These are phyloP conservation scores for Lactarius trivialis DNA, from an alignment of 768 basidiomycete genomes.

Conservation along the genomic window DNA sequence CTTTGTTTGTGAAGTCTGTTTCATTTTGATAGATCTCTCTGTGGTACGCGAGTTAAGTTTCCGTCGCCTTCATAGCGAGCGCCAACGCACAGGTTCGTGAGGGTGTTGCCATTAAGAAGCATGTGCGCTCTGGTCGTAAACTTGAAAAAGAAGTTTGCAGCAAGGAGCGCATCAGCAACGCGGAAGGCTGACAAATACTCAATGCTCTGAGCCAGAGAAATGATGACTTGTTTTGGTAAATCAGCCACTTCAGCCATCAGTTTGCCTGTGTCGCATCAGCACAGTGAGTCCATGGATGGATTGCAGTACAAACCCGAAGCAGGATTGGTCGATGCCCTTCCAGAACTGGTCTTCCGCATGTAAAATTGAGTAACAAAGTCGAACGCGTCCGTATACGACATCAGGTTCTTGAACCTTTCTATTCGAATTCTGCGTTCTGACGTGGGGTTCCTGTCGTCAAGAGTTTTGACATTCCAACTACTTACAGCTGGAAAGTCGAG, in stretches of 20 bases:
- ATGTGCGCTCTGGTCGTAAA: conserved; percentile 78
- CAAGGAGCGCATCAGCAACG: conserved; percentile 71
- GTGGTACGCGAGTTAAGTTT: conserved; percentile 1
- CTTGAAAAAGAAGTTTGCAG: conserved; percentile 68
- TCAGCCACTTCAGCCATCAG: conserved; percentile 55
- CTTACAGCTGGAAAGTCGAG: neutral
- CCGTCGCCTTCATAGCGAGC: neutral
- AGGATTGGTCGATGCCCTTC: conserved; percentile 38
- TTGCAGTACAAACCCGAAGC: conserved; percentile 36
- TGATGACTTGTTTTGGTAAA: conserved; percentile 62
- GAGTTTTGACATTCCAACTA: neutral
- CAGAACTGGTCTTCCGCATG: conserved; percentile 40
- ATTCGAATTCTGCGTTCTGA: conserved; percentile 44
- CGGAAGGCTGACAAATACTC: conserved; percentile 66
- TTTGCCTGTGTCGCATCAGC: conserved; percentile 38
- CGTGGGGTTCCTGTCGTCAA: conserved; percentile 22
- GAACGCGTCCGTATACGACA: conserved; percentile 67
- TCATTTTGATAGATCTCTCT: conserved; percentile 91
- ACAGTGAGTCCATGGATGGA: neutral
- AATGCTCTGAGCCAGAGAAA: conserved; percentile 69
- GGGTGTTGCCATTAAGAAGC: conserved; percentile 83
- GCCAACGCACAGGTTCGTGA: conserved; percentile 59
- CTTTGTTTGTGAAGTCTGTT: conserved; percentile 65
- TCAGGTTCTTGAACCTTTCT: conserved; percentile 50
- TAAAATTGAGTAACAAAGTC: conserved; percentile 60